Evolutionary conservation across 768 basidiomycete genomes (phyloP), one percentile per base, ranked within the genome.

Genomic region (Inosperma sp.): DNA sequence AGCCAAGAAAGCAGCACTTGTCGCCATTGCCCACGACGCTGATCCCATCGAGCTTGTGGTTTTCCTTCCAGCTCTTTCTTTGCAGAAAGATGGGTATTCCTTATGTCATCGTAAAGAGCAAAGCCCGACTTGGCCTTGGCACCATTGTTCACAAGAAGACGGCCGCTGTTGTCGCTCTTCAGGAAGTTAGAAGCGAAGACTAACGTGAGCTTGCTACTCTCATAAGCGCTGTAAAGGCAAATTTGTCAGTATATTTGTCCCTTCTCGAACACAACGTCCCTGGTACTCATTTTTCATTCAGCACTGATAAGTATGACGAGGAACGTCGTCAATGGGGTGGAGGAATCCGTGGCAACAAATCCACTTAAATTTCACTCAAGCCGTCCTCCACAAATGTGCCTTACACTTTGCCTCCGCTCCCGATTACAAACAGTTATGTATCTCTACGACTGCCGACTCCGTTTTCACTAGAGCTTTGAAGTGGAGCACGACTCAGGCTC

Each of bases 21-120:
- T 97, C 58, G 81, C 93, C 72, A 95, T 98, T 59, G 93, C 89
- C 30, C 92, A 97, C 68, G 94, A 98, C 68, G 95, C 98, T 54
- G 95, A 99, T 79, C 95, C 95, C 34, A 96, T 98, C 57, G 95
- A 99, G 75, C 87, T 99, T 62, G 95, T 99, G 58, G 83, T 99
- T 72, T 98, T 91, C 86, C 80, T 98, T 53, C 95, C 95, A 50
- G 93, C 95, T 49, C 85, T n/a, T n/a, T n/a, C n/a, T 97, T 53
- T 98, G 95, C 78, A 86, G 93, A 72, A 97, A 98, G 84, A 97
- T 97, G 94, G 94, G 94, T 69, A 88, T 97, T 27, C 94, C 94
- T 33, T 97, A 98, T 74, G 91, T 93, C 57, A 96, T 99, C 59
- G 93, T 95, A 61, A 97, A 97, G 78, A 88, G 89, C 74, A 97